These are phyloP conservation scores for Cercospora zeina DNA, from an alignment of 2,329 filamentous ascomycete species.

Conservation along the genomic window DNA sequence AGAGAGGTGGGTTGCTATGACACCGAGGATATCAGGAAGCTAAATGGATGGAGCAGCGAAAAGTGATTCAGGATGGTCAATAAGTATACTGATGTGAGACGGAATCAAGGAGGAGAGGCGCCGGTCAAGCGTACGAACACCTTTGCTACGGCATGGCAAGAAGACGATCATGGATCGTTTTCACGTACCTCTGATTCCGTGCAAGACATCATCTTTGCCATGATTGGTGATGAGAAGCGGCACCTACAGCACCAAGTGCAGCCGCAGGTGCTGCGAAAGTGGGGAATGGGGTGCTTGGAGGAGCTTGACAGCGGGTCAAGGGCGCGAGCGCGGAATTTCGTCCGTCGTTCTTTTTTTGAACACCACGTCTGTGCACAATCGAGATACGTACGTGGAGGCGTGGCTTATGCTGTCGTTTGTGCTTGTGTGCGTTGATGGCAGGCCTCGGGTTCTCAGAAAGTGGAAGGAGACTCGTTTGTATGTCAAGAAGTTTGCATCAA, in stretches of 20 bases:
- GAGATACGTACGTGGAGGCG: not conserved
- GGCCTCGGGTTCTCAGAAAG: too few species aligned
- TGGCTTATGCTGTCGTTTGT: too few species aligned
- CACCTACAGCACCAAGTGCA: slow-evolving; percentile 5
- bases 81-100: slow-evolving; percentile 12
- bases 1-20: not conserved
- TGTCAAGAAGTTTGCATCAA: not conserved
- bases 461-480: not conserved
- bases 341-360: not conserved
- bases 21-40: not conserved
- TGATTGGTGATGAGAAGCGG: slow-evolving; percentile 20
- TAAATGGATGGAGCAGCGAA: not conserved
- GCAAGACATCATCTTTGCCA: slow-evolving; percentile 20
- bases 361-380: not conserved
- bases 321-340: not conserved
- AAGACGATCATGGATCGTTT: not conserved
- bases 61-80: not conserved
- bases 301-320: not conserved
- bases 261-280: slow-evolving; percentile 9
- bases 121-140: slow-evolving; percentile 10
- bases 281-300: not conserved
- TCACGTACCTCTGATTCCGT: slow-evolving; percentile 17
- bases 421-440: too few species aligned
- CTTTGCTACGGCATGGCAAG: slow-evolving; percentile 5
- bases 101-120: slow-evolving; percentile 15